phyloP scores from a whole-genome alignment of 2,329 filamentous ascomycete species.

The Diaporthe eres region DNA sequence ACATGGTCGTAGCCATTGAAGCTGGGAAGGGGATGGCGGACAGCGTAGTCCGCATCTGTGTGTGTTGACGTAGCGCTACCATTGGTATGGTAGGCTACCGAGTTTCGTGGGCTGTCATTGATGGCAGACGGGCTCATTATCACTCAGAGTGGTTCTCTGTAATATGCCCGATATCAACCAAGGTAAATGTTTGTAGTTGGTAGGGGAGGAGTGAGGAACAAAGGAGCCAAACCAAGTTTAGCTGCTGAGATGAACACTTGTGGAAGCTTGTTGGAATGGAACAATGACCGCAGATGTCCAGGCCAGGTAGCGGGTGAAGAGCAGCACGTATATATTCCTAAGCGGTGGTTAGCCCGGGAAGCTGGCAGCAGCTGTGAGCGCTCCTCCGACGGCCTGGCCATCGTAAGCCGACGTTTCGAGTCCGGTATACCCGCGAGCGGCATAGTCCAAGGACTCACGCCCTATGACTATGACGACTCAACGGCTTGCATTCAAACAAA shows the following conservation, averaged over 20 bases:
- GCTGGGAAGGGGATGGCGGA: conserved; percentile 64
- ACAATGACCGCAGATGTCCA: neutral
- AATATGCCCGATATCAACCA: conserved; percentile 10
- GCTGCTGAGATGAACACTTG: neutral
- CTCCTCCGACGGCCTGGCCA: conserved; percentile 10
- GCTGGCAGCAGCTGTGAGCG: neutral
- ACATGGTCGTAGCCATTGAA: conserved; percentile 94
- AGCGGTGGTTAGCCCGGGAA: neutral
- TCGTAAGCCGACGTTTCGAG: conserved; percentile 37
- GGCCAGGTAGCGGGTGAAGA: neutral
- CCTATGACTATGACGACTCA: conserved; percentile 32
- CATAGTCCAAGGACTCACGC: neutral
- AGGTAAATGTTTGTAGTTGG: neutral
- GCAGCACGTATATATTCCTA: conserved; percentile 38
- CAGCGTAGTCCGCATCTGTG: conserved; percentile 67
- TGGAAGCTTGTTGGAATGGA: neutral
- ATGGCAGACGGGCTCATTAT: conserved; percentile 74
- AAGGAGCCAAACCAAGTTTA: neutral
- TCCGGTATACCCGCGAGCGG: conserved; percentile 15
- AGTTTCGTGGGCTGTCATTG: conserved; percentile 62
- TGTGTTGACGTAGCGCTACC: conserved; percentile 49
- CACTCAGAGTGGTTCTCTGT: conserved; percentile 44
- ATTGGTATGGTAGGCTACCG: conserved; percentile 53
- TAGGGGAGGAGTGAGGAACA: neutral
- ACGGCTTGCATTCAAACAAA: conserved; percentile 21